Conservation (phyloP, 2,329 filamentous ascomycete genomes). For the Aspergillus fijiensis region DNA sequence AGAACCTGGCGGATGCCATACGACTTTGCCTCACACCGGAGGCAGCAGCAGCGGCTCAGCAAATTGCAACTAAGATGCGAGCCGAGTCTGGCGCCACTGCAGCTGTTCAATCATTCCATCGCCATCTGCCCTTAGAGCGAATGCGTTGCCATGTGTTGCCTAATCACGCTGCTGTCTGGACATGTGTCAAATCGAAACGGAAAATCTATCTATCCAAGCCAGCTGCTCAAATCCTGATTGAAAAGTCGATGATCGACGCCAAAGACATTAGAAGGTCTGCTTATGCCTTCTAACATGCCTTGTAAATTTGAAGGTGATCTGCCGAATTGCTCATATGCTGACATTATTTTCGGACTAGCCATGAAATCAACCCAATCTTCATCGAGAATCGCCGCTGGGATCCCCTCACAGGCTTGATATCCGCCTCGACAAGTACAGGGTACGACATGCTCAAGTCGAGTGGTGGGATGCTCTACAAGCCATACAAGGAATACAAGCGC, state of each 20-base stretch:
- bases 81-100: slow-evolving; percentile 43
- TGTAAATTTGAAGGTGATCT: neutral
- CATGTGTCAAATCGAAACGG: slow-evolving; percentile 14
- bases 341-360: slow-evolving; percentile 12
- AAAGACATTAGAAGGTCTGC: slow-evolving; percentile 25
- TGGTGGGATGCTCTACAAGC: slow-evolving; percentile 28
- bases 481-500: slow-evolving; percentile 27
- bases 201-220: slow-evolving; percentile 23
- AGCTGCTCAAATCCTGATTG: slow-evolving; percentile 26
- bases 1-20: slow-evolving; percentile 50
- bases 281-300: neutral
- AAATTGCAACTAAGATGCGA: slow-evolving; percentile 41
- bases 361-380: slow-evolving; percentile 30
- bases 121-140: slow-evolving; percentile 25
- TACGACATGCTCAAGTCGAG: slow-evolving; percentile 28
- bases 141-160: slow-evolving; percentile 29
- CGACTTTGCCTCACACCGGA: slow-evolving; percentile 43
- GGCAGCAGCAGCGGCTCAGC: slow-evolving; percentile 37
- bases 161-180: slow-evolving; percentile 31
- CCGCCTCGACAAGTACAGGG: slow-evolving; percentile 26
- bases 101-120: slow-evolving; percentile 50
- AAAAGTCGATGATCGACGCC: slow-evolving; percentile 22
- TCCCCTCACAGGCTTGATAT: slow-evolving; percentile 30
- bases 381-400: slow-evolving; percentile 39
- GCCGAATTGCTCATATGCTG: neutral